These are phyloP conservation scores for Gossypium herbaceum DNA, from an alignment of 345 rosid genomes.

Conservation along the genomic window DNA sequence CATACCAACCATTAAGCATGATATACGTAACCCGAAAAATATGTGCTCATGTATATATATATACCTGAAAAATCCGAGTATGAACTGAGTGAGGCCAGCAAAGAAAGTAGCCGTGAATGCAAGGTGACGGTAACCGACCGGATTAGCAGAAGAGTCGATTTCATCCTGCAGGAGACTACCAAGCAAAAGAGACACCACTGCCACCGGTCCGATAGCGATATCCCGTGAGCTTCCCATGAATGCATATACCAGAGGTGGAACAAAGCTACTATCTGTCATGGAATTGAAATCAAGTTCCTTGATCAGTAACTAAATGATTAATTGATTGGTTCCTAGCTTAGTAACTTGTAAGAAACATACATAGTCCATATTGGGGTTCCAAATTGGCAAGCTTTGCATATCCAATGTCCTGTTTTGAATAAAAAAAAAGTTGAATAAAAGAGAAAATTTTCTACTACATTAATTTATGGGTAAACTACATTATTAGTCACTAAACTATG, in stretches of 20 bases:
- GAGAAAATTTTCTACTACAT: neutral
- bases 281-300: neutral
- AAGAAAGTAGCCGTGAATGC: conserved; percentile 93
- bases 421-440: neutral
- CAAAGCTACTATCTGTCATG: conserved; percentile 70
- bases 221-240: conserved; percentile 93
- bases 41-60: neutral
- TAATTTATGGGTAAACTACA: neutral
- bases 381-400: conserved; percentile 81
- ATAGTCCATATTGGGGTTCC: conserved; percentile 71
- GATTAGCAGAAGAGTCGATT: conserved; percentile 48
- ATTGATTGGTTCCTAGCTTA: neutral
- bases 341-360: conserved; percentile 39
- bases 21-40: too few relatives aligned
- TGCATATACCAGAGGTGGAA: conserved; percentile 90
- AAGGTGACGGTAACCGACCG: conserved; percentile 52
- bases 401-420: conserved; percentile 60
- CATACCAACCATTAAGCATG: neutral
- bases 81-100: conserved; percentile 74
- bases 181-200: conserved; percentile 84
- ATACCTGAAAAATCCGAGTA: conserved; percentile 73
- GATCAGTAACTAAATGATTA: neutral
- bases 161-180: conserved; percentile 69
- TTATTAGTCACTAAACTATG: too few relatives aligned
- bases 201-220: conserved; percentile 94